phyloP scores from a whole-genome alignment of 176 grass and related monocot species.

The Aegilops umbellulata region DNA sequence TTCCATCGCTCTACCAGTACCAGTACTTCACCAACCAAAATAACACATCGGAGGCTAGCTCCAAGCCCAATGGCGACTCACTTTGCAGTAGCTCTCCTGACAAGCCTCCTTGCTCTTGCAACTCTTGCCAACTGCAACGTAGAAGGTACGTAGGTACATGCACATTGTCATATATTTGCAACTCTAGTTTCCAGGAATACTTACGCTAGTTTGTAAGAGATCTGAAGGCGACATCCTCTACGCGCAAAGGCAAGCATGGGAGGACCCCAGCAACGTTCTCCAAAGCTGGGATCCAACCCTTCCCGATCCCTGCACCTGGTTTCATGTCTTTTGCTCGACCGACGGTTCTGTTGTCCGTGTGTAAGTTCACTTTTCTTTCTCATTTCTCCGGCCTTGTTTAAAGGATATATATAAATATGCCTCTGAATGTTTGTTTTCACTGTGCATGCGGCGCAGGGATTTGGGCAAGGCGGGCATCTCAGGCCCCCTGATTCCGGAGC shows the following conservation, averaged over 20 bases:
- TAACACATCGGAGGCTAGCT: not conserved
- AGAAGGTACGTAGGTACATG: conserved; percentile 5
- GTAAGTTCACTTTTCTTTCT: not conserved
- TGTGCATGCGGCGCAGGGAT: conserved; percentile 23
- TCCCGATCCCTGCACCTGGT: conserved; percentile 43
- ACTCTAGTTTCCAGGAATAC: too few species aligned
- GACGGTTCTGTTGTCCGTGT: conserved; percentile 30
- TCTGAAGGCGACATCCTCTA: conserved; percentile 35
- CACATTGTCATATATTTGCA: too few species aligned
- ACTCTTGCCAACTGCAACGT: conserved; percentile 33
- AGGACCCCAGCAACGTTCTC: conserved; percentile 34
- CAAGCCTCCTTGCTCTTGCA: conserved; percentile 25
- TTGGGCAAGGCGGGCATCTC: conserved; percentile 36
- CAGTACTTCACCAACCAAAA: not conserved
- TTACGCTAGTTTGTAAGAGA: too few species aligned
- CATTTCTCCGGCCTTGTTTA: not conserved
- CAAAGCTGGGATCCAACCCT: conserved; percentile 51
- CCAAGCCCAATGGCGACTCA: not conserved
- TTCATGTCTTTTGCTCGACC: conserved; percentile 38
- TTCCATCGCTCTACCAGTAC: too few species aligned
- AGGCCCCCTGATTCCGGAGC: conserved; percentile 37
- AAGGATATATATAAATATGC: too few species aligned
- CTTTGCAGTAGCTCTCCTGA: conserved; percentile 7
- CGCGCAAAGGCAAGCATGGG: conserved; percentile 12
- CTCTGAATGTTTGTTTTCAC: too few species aligned